Evolutionary conservation across 2,329 filamentous ascomycete species (phyloP), one percentile per base, ranked within the genome.

Genomic region (Chaetomiaceae sp.): DNA sequence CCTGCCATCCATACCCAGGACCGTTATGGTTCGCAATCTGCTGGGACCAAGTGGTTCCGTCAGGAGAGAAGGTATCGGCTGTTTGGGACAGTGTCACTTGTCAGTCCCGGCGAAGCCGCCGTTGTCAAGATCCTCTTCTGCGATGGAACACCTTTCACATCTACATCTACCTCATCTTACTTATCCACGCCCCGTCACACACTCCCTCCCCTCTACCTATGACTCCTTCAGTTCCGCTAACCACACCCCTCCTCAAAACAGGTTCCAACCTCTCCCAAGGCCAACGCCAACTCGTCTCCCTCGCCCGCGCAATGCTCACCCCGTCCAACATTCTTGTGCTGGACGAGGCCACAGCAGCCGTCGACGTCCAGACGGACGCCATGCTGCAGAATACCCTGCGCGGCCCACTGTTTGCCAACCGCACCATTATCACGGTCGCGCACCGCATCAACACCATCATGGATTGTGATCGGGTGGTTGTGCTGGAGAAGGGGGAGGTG

Each of bases 381-480:
- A 74, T 85, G 72, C 73, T 87, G 51, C 84, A 87, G 72, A 71
- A 72, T 44, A 87, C 84, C 23, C 73, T 86, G 51, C 78, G 83
- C 31, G 80, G 80, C 33, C 78, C 81, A 20, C 69, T 85, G 15
- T 99, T 99, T 74, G 80, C 85, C 57, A 90, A 96, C 71, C 84
- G 90, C 50, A 99, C 94, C 34, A 97, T 99, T 71, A 95, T 99
- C 71, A 99, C 94, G 1, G 96, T 99, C 65, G 94, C 94, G 23
- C 94, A 99, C 75, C 86, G 94, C 51, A 95, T 99, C 75, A 97
- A 97, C 74, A 99, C 94, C 11, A 97, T 99, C 64, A 80, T 99
- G 27, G 84, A 87, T 69, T 83, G 80, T 57, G 92, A 99, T 73
- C 84, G 91, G 47, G 94, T 99, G 58, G 85, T 99, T 33, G 94